Conservation (phyloP, 108 stramenopile genomes). For the Schizochytrium sp. region DNA sequence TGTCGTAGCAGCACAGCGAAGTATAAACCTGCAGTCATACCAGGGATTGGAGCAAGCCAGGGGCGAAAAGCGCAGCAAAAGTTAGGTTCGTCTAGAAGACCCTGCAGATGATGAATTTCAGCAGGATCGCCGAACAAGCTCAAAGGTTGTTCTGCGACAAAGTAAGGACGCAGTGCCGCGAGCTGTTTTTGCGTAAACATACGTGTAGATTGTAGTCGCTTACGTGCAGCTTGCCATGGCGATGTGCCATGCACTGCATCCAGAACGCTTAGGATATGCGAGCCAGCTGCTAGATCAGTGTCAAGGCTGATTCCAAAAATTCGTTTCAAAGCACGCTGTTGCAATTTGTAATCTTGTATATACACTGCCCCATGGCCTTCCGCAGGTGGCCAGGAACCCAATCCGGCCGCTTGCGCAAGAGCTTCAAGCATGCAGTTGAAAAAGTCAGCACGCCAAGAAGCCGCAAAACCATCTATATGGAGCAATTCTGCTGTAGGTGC, state of each 20-base stretch:
- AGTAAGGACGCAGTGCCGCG: neutral
- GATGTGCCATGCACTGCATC: neutral
- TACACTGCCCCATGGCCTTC: neutral
- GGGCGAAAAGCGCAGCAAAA: constrained; percentile 47
- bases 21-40: constrained; percentile 26
- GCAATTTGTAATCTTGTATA: constrained; percentile 52
- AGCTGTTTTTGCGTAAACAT: constrained; percentile 31
- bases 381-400: neutral
- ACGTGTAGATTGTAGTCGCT: neutral
- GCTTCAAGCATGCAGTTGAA: constrained; percentile 25
- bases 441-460: constrained; percentile 7
- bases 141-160: neutral
- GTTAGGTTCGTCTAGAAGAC: neutral
- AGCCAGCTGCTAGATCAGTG: too few species aligned
- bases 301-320: constrained; percentile 4
- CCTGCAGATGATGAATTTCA: neutral
- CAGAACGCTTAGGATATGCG: constrained; percentile 23
- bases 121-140: neutral
- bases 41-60: constrained; percentile 39
- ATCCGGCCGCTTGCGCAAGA: neutral
- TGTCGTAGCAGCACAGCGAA: constrained; percentile 21
- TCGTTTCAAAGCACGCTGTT: neutral
- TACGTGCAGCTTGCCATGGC: constrained; percentile 4
- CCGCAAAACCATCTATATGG: neutral
- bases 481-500: neutral